Conservation (phyloP, 768 basidiomycete genomes). For the Russula earlei region DNA sequence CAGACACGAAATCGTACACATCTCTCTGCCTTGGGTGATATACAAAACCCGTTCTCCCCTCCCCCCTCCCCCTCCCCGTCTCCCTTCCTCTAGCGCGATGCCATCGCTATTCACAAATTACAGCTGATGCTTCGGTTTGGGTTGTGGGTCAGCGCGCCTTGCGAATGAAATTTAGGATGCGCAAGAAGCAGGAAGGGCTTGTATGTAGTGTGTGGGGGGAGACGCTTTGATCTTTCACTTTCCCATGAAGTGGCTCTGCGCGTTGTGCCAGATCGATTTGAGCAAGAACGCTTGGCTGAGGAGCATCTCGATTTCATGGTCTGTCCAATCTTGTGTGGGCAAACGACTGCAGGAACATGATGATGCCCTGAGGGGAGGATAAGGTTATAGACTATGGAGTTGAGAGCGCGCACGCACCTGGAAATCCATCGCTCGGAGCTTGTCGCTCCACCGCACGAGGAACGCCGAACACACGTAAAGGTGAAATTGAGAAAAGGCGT, state of each 20-base stretch:
- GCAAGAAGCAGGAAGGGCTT: neutral
- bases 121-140: neutral
- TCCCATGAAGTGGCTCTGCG: conserved; percentile 74
- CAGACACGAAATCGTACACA: conserved; percentile 9
- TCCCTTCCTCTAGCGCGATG: neutral
- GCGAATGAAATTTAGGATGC: neutral
- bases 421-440: conserved; percentile 94
- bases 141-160: neutral
- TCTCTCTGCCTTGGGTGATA: conserved; percentile 18
- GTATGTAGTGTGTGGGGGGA: neutral
- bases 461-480: conserved; percentile 97
- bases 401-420: conserved; percentile 48
- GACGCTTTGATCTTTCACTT: conserved; percentile 31
- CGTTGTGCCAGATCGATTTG: conserved; percentile 88
- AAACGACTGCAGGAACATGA: conserved; percentile 96
- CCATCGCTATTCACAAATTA: neutral
- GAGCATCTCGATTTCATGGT: conserved; percentile 91
- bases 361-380: conserved; percentile 63
- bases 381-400: neutral
- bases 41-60: neutral
- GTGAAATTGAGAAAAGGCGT: conserved; percentile 98
- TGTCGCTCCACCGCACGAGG: conserved; percentile 90
- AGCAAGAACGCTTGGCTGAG: conserved; percentile 94
- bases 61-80: too few species aligned
- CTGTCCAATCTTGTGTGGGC: conserved; percentile 89